These are phyloP conservation scores for Angomonas ambiguus DNA, from an alignment of 208 protist genomes.

Conservation along the genomic window DNA sequence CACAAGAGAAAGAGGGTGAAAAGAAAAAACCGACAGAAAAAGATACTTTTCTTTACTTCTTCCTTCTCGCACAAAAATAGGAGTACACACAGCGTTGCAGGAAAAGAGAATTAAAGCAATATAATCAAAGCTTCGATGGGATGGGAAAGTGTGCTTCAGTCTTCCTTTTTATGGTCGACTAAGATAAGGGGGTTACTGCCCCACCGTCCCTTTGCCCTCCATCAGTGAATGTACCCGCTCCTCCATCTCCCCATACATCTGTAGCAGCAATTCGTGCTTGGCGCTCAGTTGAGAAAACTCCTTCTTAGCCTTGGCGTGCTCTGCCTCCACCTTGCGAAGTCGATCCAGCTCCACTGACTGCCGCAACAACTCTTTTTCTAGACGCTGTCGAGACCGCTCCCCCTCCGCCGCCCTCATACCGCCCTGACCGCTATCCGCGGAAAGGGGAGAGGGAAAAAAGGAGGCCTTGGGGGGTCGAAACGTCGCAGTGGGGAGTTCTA, in stretches of 20 bases:
- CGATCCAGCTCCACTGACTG: slow-evolving; percentile 72
- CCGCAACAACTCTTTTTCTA: slow-evolving; percentile 69
- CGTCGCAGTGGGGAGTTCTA: neutral
- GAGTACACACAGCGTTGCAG: too few species aligned
- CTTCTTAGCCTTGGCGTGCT: slow-evolving; percentile 21
- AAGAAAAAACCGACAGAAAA: neutral
- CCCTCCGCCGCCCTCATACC: neutral
- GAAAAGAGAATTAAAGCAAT: too few species aligned
- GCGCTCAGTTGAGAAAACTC: slow-evolving; percentile 32
- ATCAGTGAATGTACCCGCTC: slow-evolving; percentile 34
- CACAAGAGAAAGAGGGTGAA: neutral
- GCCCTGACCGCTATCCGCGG: neutral
- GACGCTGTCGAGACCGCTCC: slow-evolving; percentile 11
- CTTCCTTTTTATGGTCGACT: too few species aligned
- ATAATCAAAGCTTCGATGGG: neutral
- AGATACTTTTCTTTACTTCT: neutral
- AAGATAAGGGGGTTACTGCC: neutral
- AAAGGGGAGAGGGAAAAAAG: neutral
- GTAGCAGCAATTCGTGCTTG: slow-evolving; percentile 67
- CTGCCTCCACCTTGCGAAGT: slow-evolving; percentile 28
- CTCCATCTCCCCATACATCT: slow-evolving; percentile 78
- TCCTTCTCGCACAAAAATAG: neutral
- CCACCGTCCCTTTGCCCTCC: neutral
- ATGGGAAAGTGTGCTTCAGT: too few species aligned
- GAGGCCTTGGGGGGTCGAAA: neutral